Conservation (phyloP, 2,329 filamentous ascomycete genomes). For the Furcasterigmium sp. region DNA sequence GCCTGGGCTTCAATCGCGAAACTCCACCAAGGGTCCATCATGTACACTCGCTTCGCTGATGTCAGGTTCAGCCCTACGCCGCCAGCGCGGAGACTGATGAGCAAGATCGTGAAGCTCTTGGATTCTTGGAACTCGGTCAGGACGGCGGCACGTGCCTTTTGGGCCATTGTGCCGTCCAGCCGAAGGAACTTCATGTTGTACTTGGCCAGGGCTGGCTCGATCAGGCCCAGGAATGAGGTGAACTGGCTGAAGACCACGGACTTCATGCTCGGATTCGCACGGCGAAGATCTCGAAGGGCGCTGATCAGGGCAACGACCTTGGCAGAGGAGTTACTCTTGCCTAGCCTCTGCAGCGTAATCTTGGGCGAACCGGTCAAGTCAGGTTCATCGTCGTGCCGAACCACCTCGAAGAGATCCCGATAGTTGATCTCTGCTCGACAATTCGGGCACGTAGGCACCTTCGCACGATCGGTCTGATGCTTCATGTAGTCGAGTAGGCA, state of each 20-base stretch:
- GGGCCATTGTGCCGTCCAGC: slow-evolving; percentile 84
- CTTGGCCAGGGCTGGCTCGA: slow-evolving; percentile 71
- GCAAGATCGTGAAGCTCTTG: slow-evolving; percentile 63
- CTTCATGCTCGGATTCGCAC: slow-evolving; percentile 65
- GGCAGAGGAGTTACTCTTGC: slow-evolving; percentile 63
- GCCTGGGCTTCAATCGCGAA: slow-evolving; percentile 95
- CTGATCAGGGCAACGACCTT: slow-evolving; percentile 79
- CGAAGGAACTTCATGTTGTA: slow-evolving; percentile 76
- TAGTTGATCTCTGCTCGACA: slow-evolving; percentile 79
- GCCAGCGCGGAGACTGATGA: slow-evolving; percentile 82
- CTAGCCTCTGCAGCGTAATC: slow-evolving; percentile 57
- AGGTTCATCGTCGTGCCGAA: slow-evolving; percentile 65
- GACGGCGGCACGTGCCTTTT: slow-evolving; percentile 76
- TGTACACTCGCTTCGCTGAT: slow-evolving; percentile 81
- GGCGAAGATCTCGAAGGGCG: slow-evolving; percentile 66
- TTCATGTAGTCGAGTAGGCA: slow-evolving; percentile 88
- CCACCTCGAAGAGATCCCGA: slow-evolving; percentile 86
- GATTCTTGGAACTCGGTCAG: slow-evolving; percentile 64
- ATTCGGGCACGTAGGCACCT: slow-evolving; percentile 79
- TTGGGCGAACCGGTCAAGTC: slow-evolving; percentile 40
- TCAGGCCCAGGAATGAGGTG: slow-evolving; percentile 89
- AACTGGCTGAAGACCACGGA: slow-evolving; percentile 96
- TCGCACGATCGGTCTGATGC: slow-evolving; percentile 73
- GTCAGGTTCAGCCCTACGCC: slow-evolving; percentile 94
- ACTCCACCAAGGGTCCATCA: slow-evolving; percentile 99